Base-by-base conservation (phyloP, 768 basidiomycete species). In the Leucosporidium creatinivorum region DNA sequence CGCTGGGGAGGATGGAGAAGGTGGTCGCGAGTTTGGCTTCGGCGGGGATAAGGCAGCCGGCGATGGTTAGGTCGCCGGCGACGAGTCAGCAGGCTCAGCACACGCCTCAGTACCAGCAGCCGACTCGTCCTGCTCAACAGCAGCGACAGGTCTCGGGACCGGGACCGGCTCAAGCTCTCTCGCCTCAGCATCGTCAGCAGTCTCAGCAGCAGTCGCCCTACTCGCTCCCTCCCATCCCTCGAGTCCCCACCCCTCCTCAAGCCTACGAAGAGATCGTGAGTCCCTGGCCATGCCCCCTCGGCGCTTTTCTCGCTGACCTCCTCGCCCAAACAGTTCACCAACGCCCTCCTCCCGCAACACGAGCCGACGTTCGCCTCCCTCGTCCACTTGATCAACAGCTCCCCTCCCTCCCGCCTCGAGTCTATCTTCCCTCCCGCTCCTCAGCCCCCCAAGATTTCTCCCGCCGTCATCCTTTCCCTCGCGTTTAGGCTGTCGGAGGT, bases 191-290 rank as follows among this genome's bases (percentile, higher is more conserved):
- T n/a, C 23, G 52, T 15, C 48, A 23, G 13, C 44, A 25, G 28
- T 39, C 19, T 3, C 25, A 31, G 21, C 13, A 13, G 13, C 23
- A 33, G 21, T 3, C 12, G 57, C 1, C 44, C n/a, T 54, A 50
- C 19, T 7, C 62, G 0, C 69, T 70, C 9, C 66, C 69, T 17
- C 66, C 66, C 2, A 67, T 67, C 51, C 69, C 69, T 2, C 63
- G 66, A 17, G 23, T 56, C 7, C 25, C 44, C 5, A 71, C 69
- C 10, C 69, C 69, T 17, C 56, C 60, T 0, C 44, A 39, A 15
- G 54, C 33, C 18, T 71, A 71, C 69, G 69, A 71, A 33, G 69
- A 71, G 50, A 31, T 65, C 8, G 39, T 44, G 39, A 44, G 39
- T 44, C 39, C 15, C 39, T 33, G 5, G 4, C 39, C 3, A 44